Conservation (phyloP, 106 monocot genomes). For the Vanilla planifolia region DNA sequence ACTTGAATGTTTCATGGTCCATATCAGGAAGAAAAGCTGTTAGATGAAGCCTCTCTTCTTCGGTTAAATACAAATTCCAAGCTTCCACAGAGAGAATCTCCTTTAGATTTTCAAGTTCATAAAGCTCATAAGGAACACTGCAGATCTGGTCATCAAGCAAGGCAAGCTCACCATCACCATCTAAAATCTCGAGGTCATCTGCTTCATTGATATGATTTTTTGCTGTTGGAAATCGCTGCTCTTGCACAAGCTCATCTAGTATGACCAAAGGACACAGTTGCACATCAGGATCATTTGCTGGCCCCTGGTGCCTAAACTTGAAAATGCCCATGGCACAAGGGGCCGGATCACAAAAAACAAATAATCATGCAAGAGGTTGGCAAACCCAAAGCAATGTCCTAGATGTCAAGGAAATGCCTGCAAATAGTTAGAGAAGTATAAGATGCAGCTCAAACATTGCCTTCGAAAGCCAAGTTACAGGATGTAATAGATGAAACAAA, state of each 20-base stretch:
- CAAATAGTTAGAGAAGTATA: background rate
- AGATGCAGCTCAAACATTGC: conserved; percentile 4
- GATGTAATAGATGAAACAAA: no score
- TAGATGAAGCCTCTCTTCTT: conserved; percentile 74
- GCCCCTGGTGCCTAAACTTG: conserved; percentile 37
- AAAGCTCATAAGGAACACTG: conserved; percentile 77
- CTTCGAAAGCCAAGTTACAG: no score
- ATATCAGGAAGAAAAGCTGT: conserved; percentile 82
- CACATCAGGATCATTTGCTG: conserved; percentile 9
- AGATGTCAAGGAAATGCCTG: conserved; percentile 17
- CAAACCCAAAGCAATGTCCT: conserved; percentile 5
- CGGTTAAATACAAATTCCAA: conserved; percentile 81
- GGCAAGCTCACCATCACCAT: conserved; percentile 56
- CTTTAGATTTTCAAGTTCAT: conserved; percentile 54
- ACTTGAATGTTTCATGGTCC: conserved; percentile 66
- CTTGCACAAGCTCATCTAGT: conserved; percentile 14
- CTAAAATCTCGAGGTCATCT: conserved; percentile 41
- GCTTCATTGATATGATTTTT: conserved; percentile 21
- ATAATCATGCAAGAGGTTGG: conserved; percentile 21
- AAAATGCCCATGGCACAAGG: conserved; percentile 60
- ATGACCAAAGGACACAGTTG: conserved; percentile 6
- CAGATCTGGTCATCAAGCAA: conserved; percentile 46
- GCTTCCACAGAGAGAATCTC: conserved; percentile 74
- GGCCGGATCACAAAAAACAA: conserved; percentile 12
- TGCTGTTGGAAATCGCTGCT: conserved; percentile 17